Conservation (phyloP, 805 yeast genomes). For the Kregervanrija fluxuum region DNA sequence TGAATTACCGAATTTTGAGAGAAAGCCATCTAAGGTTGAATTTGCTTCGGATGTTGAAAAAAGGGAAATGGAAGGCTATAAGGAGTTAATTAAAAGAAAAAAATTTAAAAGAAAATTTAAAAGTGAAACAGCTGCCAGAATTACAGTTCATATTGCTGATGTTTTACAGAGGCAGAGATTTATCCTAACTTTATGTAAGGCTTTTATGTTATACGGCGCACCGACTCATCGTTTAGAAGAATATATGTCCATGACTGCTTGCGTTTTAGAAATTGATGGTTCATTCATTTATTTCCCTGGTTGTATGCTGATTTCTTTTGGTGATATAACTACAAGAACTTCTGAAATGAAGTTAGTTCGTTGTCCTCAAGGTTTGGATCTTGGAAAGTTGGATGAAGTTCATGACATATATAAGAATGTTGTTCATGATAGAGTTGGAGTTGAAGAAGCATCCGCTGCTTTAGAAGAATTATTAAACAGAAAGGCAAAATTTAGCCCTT, state of each 20-base stretch:
- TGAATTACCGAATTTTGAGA: conserved; percentile 9
- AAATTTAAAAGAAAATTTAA: conserved; percentile 24
- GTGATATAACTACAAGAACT: conserved; percentile 90
- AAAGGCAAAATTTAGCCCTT: conserved; percentile 60
- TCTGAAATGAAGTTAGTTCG: conserved; percentile 88
- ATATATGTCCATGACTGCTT: conserved; percentile 84
- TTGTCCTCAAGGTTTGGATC: conserved; percentile 81
- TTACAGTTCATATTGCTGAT: conserved; percentile 90
- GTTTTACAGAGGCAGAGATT: conserved; percentile 82
- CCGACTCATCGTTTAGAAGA: conserved; percentile 95
- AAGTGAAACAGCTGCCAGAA: conserved; percentile 51
- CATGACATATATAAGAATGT: conserved; percentile 84
- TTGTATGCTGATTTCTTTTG: conserved; percentile 89
- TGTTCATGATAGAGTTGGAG: conserved; percentile 81
- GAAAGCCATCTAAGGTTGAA: conserved; percentile 1
- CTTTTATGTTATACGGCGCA: conserved; percentile 90
- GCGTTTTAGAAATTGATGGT: conserved; percentile 89
- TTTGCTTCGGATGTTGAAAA: conserved; percentile 3
- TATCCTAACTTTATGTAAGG: conserved; percentile 76
- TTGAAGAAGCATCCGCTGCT: conserved; percentile 73
- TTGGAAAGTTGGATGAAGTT: conserved; percentile 72
- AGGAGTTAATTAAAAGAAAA: conserved; percentile 17
- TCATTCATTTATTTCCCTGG: conserved; percentile 92
- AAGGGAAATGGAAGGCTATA: conserved; percentile 2
- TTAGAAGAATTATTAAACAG: conserved; percentile 61